phyloP scores from a whole-genome alignment of 257 asterid genomes.

The Echites panduratus region DNA sequence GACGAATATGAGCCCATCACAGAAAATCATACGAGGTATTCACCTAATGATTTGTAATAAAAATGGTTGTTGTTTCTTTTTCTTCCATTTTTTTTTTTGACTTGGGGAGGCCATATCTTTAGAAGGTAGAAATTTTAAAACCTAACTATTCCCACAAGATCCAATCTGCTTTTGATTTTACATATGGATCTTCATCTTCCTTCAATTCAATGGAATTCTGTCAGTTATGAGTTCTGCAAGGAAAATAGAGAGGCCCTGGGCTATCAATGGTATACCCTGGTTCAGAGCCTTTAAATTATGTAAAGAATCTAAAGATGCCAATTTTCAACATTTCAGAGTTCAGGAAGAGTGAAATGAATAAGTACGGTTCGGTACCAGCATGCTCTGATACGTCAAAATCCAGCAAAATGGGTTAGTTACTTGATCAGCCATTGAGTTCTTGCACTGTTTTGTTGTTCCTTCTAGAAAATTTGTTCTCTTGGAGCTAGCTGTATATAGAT shows the following conservation, averaged over 20 bases:
- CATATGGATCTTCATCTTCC: not conserved
- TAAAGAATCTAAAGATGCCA: slow-evolving; percentile 13
- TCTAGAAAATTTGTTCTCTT: not conserved
- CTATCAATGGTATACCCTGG: not conserved
- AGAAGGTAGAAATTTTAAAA: not conserved
- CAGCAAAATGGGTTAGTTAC: slow-evolving; percentile 41
- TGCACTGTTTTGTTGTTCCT: not conserved
- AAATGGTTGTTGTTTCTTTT: not conserved
- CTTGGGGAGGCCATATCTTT: not conserved
- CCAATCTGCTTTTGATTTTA: not conserved
- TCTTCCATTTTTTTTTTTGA: not conserved
- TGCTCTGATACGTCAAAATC: slow-evolving; percentile 37
- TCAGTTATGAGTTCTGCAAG: too few relatives aligned
- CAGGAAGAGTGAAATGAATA: slow-evolving; percentile 55
- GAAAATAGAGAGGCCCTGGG: too few relatives aligned
- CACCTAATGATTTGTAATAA: not conserved
- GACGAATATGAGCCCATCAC: slow-evolving; percentile 70
- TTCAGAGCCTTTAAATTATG: slow-evolving; percentile 7
- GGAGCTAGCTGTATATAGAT: not conserved
- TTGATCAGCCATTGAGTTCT: slow-evolving; percentile 1
- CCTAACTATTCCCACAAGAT: slow-evolving; percentile 1
- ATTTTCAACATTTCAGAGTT: slow-evolving; percentile 50
- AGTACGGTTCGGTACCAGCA: slow-evolving; percentile 50
- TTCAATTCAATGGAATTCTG: too few relatives aligned
- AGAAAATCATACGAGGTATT: slow-evolving; percentile 69